Conservation (phyloP, 805 yeast species). For the Candida stauntonica region DNA sequence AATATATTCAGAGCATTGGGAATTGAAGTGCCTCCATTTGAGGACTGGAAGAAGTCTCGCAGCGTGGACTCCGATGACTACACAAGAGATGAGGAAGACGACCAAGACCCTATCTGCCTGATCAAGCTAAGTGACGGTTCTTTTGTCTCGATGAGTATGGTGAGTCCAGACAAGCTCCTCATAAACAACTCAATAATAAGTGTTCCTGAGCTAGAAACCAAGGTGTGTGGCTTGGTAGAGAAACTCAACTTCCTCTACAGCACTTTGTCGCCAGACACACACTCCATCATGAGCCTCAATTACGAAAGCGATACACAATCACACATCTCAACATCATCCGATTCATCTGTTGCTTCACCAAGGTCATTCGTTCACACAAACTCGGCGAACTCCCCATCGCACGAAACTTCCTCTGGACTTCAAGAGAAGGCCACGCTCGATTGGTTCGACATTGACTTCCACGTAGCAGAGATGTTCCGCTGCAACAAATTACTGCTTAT, state of each 20-base stretch:
- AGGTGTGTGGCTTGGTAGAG: constrained; percentile 5
- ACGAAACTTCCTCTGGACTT: background rate
- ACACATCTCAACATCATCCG: constrained; percentile 8
- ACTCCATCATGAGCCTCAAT: constrained; percentile 6
- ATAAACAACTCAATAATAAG: constrained; percentile 16
- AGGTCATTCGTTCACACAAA: constrained; percentile 7
- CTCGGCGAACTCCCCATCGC: background rate
- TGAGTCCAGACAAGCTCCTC: constrained; percentile 6
- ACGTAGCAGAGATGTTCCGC: constrained; percentile 16
- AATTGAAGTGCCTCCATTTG: constrained; percentile 15
- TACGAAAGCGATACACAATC: constrained; percentile 13
- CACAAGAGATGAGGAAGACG: background rate
- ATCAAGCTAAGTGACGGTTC: constrained; percentile 12
- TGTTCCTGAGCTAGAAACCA: constrained; percentile 14
- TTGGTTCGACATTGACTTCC: constrained; percentile 19
- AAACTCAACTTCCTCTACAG: constrained; percentile 8
- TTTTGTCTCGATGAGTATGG: constrained; percentile 9
- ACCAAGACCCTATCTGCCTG: constrained; percentile 8
- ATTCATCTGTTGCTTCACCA: constrained; percentile 16
- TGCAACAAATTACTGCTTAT: constrained; percentile 19
- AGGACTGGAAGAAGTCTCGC: constrained; percentile 14
- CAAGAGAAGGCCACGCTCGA: background rate
- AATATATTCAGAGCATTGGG: constrained; percentile 12
- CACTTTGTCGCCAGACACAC: constrained; percentile 6
- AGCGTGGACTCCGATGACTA: background rate